Conservation (phyloP, 805 yeast species). For the Hanseniaspora thailandica region DNA sequence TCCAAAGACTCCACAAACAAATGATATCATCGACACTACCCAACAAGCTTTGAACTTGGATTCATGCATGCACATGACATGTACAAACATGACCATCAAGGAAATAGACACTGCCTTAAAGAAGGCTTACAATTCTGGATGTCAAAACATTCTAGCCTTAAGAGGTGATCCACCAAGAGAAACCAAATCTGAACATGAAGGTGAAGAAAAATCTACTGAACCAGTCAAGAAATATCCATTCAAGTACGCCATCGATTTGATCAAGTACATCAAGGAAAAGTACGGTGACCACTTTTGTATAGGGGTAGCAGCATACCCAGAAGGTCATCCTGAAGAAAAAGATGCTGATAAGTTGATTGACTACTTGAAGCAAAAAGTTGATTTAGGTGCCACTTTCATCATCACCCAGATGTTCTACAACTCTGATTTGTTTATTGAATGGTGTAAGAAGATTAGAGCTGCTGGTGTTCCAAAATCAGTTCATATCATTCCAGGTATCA, state of each 20-base stretch:
- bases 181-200: conserved; percentile 32
- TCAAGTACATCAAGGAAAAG: conserved; percentile 56
- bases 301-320: conserved; percentile 97
- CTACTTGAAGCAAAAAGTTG: conserved; percentile 75
- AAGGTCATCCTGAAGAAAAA: conserved; percentile 76
- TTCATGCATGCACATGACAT: conserved; percentile 96
- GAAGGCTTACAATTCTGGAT: conserved; percentile 80
- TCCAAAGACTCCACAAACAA: conserved; percentile 57
- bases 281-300: conserved; percentile 86
- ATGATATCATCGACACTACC: conserved; percentile 83
- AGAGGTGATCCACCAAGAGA: conserved; percentile 89
- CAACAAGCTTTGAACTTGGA: conserved; percentile 84
- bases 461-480: conserved; percentile 50
- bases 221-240: conserved; percentile 45
- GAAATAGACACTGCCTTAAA: conserved; percentile 74
- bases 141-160: conserved; percentile 86
- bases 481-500: conserved; percentile 93
- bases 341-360: conserved; percentile 41
- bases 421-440: conserved; percentile 65
- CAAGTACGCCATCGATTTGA: conserved; percentile 76
- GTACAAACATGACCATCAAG: conserved; percentile 81
- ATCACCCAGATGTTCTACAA: conserved; percentile 97
- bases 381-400: conserved; percentile 87
- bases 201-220: conserved; percentile 21
- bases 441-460: conserved; percentile 65